Base-by-base conservation (phyloP, 73 alveolate genomes). In the Paraurostyla sp. region DNA sequence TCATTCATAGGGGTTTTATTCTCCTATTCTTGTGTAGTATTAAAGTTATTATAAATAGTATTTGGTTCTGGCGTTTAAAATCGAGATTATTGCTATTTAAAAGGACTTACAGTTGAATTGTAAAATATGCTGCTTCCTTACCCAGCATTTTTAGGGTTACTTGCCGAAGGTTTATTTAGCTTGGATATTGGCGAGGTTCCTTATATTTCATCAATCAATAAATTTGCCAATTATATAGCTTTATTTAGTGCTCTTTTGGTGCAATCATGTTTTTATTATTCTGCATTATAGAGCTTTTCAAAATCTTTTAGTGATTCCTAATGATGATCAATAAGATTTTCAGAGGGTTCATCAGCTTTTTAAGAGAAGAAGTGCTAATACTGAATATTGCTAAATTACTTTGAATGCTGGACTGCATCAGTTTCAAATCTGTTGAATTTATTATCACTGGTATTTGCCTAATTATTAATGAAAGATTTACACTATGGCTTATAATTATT, bases 191-290 rank as follows among this genome's bases (percentile, higher is more conserved):
- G 40, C n/a, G n/a, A n/a, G n/a, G n/a, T n/a, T 15, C 40, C 38
- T 38, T 69, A 38, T 7, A 69, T 7, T 42, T 69, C 84, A 69
- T 69, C 84, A 9, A 69, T 41, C 45, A 69, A 23, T 4, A 69
- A 15, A 69, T 69, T 69, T 7, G 84, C 84, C 32, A 69, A 25
- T 36, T 69, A 40, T 15, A 69, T 69, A 13, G 84, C 84, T 25
- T 69, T 69, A 69, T 69, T 69, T n/a, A 69, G 35, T 22, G 84
- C 84, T 69, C 84, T 69, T 25, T 69, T 69, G 6, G 84, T 69
- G 16, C 45, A 38, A 7, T 69, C 58, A 69, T 69, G 84, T 32
- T 69, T 69, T 40, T 69, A 11, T 3, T 41, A n/a, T 69, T 69
- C 84, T 43, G 29, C 38, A 22, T n/a, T n/a, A 69, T 15, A 69